Conservation (phyloP, 2,329 filamentous ascomycete species). For the Scopulariopsis brevicaulis region DNA sequence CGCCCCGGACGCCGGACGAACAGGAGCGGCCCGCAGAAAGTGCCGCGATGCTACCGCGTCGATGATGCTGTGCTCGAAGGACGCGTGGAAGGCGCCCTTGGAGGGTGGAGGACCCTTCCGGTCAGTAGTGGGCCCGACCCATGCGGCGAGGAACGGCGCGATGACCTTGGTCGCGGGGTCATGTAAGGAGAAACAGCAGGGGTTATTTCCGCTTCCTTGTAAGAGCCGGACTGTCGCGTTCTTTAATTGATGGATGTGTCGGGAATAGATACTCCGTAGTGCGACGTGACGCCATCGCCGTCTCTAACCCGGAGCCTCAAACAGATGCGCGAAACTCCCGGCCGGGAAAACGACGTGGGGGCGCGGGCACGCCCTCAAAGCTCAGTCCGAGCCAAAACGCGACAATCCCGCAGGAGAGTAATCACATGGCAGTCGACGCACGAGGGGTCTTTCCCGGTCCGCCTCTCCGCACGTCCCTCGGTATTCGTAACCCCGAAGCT, state of each 20-base stretch:
- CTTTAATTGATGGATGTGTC: no score
- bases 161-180: no score
- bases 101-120: not conserved
- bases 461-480: no score
- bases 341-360: not conserved
- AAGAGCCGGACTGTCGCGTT: no score
- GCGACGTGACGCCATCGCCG: not conserved
- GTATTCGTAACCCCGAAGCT: no score
- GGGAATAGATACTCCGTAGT: not conserved
- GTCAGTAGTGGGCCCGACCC: no score
- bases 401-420: not conserved
- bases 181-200: no score
- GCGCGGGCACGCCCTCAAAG: not conserved
- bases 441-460: no score
- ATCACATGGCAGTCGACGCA: not conserved
- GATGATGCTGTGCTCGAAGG: no score
- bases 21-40: not conserved
- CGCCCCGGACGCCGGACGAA: not conserved
- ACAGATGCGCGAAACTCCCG: not conserved
- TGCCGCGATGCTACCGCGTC: not conserved
- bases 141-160: no score
- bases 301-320: not conserved
- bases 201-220: no score
- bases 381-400: not conserved
- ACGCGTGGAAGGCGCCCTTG: not conserved